Evolutionary conservation across 306 rosid genomes (phyloP).

Genomic region (Medicago arabica): DNA sequence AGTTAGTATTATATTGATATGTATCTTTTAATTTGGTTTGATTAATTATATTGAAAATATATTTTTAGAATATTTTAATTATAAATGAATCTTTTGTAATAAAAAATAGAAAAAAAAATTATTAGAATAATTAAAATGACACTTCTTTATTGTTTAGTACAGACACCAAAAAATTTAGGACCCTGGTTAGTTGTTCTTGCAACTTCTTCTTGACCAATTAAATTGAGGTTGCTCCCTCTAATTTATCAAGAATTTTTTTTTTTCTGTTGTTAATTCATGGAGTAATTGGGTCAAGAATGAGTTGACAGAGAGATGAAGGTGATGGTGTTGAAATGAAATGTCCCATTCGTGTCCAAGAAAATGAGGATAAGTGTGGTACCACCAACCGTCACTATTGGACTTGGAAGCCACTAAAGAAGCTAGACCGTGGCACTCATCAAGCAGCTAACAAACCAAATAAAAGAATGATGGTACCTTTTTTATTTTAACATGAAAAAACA

Average conservation of each 20-base stretch:
- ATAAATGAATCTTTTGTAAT: too few species aligned
- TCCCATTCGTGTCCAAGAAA: neutral
- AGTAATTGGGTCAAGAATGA: neutral
- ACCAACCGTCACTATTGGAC: neutral
- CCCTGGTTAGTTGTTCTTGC: constrained; percentile 11
- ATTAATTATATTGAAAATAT: too few species aligned
- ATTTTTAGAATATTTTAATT: too few species aligned
- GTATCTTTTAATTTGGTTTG: too few species aligned
- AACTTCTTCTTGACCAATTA: neutral
- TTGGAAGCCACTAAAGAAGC: constrained; percentile 1
- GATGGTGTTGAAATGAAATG: constrained; percentile 24
- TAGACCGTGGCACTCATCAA: constrained; percentile 5
- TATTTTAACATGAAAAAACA: too few species aligned
- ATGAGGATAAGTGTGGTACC: constrained; percentile 15
- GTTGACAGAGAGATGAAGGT: neutral
- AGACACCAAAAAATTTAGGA: too few species aligned
- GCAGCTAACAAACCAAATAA: neutral
- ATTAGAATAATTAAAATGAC: too few species aligned
- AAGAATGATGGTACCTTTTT: too few species aligned
- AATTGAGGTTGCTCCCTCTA: neutral
- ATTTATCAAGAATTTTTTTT: neutral
- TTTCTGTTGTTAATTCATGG: neutral
- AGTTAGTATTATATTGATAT: too few species aligned
- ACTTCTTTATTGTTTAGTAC: too few species aligned
- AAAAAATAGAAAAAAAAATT: too few species aligned